phyloP scores from a whole-genome alignment of 345 rosid genomes.

The Gossypium bickii region DNA sequence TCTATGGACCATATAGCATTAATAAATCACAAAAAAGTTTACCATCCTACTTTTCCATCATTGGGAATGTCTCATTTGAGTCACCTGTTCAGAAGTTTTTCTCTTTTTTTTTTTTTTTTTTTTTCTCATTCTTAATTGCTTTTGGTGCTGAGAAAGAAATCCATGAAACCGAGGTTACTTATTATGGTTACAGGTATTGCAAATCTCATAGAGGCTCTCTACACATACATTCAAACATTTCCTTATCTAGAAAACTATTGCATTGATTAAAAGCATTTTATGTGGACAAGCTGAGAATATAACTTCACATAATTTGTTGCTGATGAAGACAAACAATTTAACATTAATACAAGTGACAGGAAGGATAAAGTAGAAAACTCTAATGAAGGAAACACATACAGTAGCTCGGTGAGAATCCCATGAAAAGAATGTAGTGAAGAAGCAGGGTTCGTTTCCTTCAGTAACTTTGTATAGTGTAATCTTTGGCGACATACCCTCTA shows the following conservation, averaged over 20 bases:
- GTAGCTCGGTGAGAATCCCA: conserved; percentile 84
- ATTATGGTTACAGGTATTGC: background rate
- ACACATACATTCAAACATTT: conserved; percentile 6
- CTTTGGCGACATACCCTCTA: conserved; percentile 77
- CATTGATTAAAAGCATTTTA: background rate
- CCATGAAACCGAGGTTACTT: background rate
- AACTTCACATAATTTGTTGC: background rate
- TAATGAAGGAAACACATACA: conserved; percentile 38
- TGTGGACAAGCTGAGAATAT: background rate
- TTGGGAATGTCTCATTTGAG: background rate
- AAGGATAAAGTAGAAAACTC: conserved; percentile 8
- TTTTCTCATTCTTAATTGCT: background rate
- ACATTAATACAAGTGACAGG: background rate
- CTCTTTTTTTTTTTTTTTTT: background rate
- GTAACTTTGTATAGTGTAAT: conserved; percentile 83
- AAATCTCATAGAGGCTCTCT: background rate
- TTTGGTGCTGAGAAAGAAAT: conserved; percentile 3
- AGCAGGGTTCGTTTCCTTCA: conserved; percentile 95
- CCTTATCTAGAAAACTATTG: background rate
- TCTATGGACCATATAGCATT: background rate
- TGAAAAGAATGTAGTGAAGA: conserved; percentile 77
- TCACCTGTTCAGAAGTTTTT: background rate
- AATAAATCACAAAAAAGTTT: background rate
- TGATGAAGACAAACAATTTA: background rate
- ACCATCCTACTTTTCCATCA: background rate